Base-by-base conservation (phyloP, 2,329 filamentous ascomycete species). In the Pseudogymnoascus sp. region DNA sequence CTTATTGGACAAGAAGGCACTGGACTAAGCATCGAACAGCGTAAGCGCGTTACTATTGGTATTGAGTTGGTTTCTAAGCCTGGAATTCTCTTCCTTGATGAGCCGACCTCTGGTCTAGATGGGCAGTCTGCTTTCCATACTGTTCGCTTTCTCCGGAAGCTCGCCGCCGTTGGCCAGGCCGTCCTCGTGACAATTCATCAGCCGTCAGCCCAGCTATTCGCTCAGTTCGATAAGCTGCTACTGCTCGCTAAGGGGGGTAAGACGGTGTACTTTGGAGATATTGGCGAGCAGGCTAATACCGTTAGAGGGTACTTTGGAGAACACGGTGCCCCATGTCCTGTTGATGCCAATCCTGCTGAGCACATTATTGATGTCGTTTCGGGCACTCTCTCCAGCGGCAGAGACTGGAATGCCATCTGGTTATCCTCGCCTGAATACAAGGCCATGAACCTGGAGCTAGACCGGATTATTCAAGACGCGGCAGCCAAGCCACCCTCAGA, bases 381-480 rank as follows among this genome's bases (percentile, higher is more conserved):
- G 0, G 82, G 82, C 0, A 68, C 73, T 21, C 70, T 81, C 0
- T 80, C 78, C 0, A 77, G 75, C 61, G 74, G 69, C 68, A 78
- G 67, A 53, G 81, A 91, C 72, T 91, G 89, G 89, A 87, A 86
- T 70, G 78, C 89, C 38, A 81, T 90, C 66, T 91, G 88, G 89
- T 77, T 81, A 19, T 79, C 79, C n/a, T 91, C 85, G 0, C 77
- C 82, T 1, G 81, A 90, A 69, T 81, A 85, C 66, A 75, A 78
- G 0, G 74, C 77, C 3, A 75, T 89, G 37, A 75, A 82, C 14
- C 72, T 79, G 6, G 85, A 91, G 67, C 88, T 93, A 3, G 82
- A 88, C 42, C 75, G 75, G 1, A 82, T 91, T 65, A 82, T 86
- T 65, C 70, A 77, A 1, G 81, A 83, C 3, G 82, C 87, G 0